A percentile compares a stretch with the other conserved stretches of the same genome.
Conservation (phyloP, 1,284 basidiomycete genomes). For the Puccinia horiana region DNA sequence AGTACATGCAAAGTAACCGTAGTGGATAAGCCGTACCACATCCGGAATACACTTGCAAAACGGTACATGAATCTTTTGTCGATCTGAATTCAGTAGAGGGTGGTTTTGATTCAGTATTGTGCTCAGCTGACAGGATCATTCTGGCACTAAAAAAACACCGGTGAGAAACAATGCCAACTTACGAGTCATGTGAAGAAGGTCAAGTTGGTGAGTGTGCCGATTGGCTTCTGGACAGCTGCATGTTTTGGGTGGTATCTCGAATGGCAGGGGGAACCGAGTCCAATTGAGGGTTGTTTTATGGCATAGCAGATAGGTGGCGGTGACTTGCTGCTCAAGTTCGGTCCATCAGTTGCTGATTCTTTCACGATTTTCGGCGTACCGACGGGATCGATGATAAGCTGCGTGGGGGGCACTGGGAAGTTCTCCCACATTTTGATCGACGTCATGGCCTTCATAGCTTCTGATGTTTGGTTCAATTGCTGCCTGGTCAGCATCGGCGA, state of each 20-base stretch:
- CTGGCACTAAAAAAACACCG: neutral
- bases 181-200: neutral
- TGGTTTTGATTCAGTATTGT: too few relatives aligned
- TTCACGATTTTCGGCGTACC: neutral
- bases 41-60: conserved; percentile 14
- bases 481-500: too few relatives aligned
- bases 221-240: neutral
- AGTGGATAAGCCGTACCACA: neutral
- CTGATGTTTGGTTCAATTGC: too few relatives aligned
- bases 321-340: neutral
- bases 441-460: too few relatives aligned
- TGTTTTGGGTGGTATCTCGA: neutral
- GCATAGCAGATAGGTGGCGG: neutral
- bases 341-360: neutral
- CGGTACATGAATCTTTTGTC: neutral
- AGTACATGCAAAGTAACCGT: neutral
- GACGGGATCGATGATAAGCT: neutral
- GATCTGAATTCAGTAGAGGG: neutral
- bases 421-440: neutral
- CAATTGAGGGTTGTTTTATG: neutral
- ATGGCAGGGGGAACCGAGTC: neutral
- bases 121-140: neutral
- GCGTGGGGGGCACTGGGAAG: neutral
- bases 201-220: neutral
- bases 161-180: neutral